Conservation (phyloP, 1,139 yeast species). For the Pichia cactophila region DNA sequence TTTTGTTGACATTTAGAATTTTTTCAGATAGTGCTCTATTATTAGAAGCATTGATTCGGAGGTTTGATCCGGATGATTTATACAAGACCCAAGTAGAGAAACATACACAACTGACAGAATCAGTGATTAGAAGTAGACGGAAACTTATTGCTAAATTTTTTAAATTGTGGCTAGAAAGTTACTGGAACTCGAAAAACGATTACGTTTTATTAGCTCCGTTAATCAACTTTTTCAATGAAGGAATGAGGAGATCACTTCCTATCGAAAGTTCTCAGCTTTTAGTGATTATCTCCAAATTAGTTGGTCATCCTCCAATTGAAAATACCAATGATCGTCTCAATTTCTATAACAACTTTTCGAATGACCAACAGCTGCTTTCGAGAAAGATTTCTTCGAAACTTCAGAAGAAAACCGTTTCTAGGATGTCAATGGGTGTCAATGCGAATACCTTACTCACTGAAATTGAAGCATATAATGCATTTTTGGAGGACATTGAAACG, state of each 20-base stretch:
- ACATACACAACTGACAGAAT: constrained; percentile 38
- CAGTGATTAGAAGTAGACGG: constrained; percentile 56
- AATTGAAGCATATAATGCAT: constrained; percentile 25
- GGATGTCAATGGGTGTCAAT: constrained; percentile 20
- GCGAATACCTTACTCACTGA: constrained; percentile 19
- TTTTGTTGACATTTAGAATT: constrained; percentile 72
- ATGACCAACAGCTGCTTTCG: constrained; percentile 35
- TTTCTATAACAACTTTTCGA: constrained; percentile 26
- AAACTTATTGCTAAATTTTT: constrained; percentile 60
- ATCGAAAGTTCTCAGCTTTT: constrained; percentile 55
- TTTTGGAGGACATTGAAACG: constrained; percentile 36
- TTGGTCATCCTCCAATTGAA: constrained; percentile 28
- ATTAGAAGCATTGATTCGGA: constrained; percentile 56
- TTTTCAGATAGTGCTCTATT: constrained; percentile 67
- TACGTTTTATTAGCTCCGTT: constrained; percentile 56
- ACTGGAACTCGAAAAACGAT: constrained; percentile 65
- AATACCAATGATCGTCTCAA: constrained; percentile 25
- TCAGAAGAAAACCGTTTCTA: constrained; percentile 24
- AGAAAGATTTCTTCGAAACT: constrained; percentile 33
- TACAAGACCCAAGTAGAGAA: constrained; percentile 21
- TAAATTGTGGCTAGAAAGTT: constrained; percentile 80
- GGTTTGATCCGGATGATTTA: constrained; percentile 51
- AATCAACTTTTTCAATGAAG: constrained; percentile 72
- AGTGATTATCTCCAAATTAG: constrained; percentile 52
- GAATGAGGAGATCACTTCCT: constrained; percentile 49